Conservation (phyloP, 768 basidiomycete species). For the Rhodotorula graminis region DNA sequence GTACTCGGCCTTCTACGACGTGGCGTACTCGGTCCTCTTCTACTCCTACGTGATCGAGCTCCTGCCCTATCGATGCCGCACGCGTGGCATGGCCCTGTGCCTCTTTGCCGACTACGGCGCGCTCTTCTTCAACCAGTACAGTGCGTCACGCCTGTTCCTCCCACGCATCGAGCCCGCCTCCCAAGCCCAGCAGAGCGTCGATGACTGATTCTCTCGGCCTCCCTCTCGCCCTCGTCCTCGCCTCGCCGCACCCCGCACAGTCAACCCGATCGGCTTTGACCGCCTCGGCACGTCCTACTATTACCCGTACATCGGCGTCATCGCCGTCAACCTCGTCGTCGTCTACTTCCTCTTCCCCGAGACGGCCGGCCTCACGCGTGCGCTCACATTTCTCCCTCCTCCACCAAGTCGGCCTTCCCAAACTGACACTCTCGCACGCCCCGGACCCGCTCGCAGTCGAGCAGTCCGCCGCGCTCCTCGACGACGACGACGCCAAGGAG, state of each 20-base stretch:
- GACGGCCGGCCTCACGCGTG: constrained; percentile 24
- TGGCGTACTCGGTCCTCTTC: constrained; percentile 3
- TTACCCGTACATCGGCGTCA: constrained; percentile 26
- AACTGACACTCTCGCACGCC: neutral
- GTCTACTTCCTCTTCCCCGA: constrained; percentile 41
- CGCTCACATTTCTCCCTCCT: neutral
- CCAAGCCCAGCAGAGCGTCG: too few species aligned
- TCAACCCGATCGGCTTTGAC: neutral
- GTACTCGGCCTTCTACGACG: neutral
- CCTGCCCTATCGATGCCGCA: constrained; percentile 17
- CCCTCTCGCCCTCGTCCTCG: neutral
- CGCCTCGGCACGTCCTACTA: neutral
- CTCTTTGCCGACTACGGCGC: constrained; percentile 10
- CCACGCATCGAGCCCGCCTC: too few species aligned
- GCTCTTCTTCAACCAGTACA: constrained; percentile 37
- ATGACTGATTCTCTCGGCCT: neutral
- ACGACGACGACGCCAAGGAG: constrained; percentile 1
- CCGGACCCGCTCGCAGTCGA: too few species aligned
- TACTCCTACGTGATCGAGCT: constrained; percentile 22
- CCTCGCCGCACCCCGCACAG: constrained; percentile 3
- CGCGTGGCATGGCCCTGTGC: constrained; percentile 22
- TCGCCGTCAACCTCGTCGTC: constrained; percentile 25
- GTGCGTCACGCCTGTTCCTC: constrained; percentile 38
- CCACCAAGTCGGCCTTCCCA: neutral
- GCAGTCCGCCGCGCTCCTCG: constrained; percentile 11